Evolutionary conservation across 2,329 filamentous ascomycete genomes (phyloP), one percentile per base, ranked within the genome.

Genomic region (Cercospora zeae-maydis): DNA sequence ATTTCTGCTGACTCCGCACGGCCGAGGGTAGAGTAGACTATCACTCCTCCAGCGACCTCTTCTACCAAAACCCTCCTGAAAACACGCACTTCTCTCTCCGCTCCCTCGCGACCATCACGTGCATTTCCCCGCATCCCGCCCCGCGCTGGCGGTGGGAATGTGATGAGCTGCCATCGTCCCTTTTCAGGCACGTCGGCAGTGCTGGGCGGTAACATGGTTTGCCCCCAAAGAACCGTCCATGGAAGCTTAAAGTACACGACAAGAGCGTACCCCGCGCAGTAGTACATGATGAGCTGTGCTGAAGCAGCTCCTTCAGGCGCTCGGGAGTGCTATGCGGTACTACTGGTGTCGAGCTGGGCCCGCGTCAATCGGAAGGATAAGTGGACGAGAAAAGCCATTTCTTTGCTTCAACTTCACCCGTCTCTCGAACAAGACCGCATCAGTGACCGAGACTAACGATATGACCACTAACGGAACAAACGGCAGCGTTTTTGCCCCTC

Each of bases 391-490:
- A n/a, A 21, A 21, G 31, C 9, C 30, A 34, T 19, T 36, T 54
- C 31, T 11, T 21, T 7, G 16, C 10, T n/a, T 19, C 1, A 6
- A 33, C 4, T 14, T 19, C 30, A 36, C 30, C 34, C 19, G 3
- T 36, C 19, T 45, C 13, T 3, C 3, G 6, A 27, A 27, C 24
- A 27, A 6, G 6, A 24, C 24, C 9, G 19, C 42, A 45, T 3
- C 11, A 24, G 19, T 5, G 34, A 13, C 27, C 36, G 30, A 14
- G 24, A 8, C 24, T 11, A 33, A 13, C 14, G 49, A 34, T 6
- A 63, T 58, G 61, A 27, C 55, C 37, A 49, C 61, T n/a, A 59
- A 58, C 55, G 58, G 30, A 24, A 6, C 45, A 42, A 21, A 39
- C 21, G 53, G 53, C 24, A 34, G 21, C 8, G 16, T 47, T 21